These are phyloP conservation scores for Suillus occidentalis DNA, from an alignment of 768 basidiomycete genomes.

Conservation along the genomic window DNA sequence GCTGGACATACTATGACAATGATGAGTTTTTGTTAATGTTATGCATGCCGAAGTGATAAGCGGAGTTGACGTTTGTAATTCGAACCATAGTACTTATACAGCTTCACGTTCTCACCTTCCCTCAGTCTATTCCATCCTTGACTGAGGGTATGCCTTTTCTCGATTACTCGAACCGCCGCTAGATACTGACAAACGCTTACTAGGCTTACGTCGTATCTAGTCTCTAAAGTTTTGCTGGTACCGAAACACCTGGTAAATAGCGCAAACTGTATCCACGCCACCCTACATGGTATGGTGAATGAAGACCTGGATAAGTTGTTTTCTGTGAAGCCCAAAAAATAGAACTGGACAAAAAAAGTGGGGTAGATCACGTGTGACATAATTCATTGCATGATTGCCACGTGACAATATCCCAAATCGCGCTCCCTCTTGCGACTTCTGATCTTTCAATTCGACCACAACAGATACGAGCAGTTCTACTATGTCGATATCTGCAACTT, in stretches of 20 bases:
- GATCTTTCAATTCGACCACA: slow-evolving; percentile 2
- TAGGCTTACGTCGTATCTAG: no score
- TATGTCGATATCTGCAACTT: slow-evolving; percentile 32
- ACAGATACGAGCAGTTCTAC: slow-evolving; percentile 5
- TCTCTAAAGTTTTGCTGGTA: neutral
- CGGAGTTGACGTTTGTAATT: no score
- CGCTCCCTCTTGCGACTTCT: neutral
- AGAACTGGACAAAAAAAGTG: neutral
- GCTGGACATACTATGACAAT: slow-evolving; percentile 19
- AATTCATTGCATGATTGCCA: neutral
- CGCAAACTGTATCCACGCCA: neutral
- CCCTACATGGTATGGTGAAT: no score
- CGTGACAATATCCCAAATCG: neutral
- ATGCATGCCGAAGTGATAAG: no score
- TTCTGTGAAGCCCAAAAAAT: neutral
- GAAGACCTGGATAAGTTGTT: neutral
- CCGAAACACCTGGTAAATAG: neutral
- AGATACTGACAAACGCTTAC: no score
- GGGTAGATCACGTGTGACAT: neutral
- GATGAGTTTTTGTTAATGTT: no score
- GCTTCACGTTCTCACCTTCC: no score
- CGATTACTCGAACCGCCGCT: no score
- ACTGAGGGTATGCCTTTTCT: no score
- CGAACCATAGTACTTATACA: no score
- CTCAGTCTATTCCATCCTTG: no score